phyloP scores from a whole-genome alignment of 2,329 filamentous ascomycete species.

The Monilinia vaccinii-corymbosi region DNA sequence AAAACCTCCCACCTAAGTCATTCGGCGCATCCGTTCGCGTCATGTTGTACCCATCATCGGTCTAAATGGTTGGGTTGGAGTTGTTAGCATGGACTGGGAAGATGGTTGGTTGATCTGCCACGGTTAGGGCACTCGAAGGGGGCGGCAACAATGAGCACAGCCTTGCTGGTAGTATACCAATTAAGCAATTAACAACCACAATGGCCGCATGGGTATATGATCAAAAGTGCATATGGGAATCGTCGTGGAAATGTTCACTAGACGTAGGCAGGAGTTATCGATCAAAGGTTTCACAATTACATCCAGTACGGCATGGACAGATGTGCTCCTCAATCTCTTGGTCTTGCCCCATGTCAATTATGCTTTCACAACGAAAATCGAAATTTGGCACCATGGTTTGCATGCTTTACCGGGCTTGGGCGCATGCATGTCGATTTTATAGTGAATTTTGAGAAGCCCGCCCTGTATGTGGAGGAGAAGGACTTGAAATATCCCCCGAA shows the following conservation, averaged over 20 bases:
- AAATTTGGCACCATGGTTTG: not conserved
- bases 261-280: constrained; percentile 4
- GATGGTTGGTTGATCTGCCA: constrained; percentile 52
- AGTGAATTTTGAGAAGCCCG: not conserved
- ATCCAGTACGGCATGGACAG: not conserved
- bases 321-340: not conserved
- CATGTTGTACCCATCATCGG: constrained; percentile 97
- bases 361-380: constrained; percentile 3
- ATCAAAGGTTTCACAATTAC: constrained; percentile 8
- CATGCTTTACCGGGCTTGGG: not conserved
- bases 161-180: constrained; percentile 47
- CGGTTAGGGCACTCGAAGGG: constrained; percentile 40
- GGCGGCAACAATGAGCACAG: constrained; percentile 45
- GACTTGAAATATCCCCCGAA: too few species aligned
- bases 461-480: not conserved
- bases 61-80: constrained; percentile 59
- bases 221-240: constrained; percentile 11
- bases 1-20: constrained; percentile 91
- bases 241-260: constrained; percentile 13
- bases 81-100: constrained; percentile 40
- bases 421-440: not conserved
- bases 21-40: constrained; percentile 94
- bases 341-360: not conserved
- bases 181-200: constrained; percentile 34
- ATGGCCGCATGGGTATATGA: constrained; percentile 7